These are phyloP conservation scores for Hypomontagnella submonticulosa DNA, from an alignment of 495 filamentous ascomycete genomes.

Conservation along the genomic window DNA sequence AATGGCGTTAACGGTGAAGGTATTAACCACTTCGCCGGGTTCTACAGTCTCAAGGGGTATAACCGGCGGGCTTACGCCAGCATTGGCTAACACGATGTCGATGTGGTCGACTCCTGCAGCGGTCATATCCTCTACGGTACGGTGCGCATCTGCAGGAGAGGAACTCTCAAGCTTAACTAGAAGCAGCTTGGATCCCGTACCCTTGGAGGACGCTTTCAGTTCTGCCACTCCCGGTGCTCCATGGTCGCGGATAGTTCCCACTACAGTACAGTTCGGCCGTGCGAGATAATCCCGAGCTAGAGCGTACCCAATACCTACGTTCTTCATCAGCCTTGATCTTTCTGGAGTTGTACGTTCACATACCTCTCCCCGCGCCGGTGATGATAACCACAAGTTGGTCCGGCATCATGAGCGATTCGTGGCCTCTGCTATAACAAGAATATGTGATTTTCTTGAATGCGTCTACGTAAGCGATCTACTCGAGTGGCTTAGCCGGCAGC, in stretches of 20 bases:
- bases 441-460: too few relatives aligned
- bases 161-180: conserved; percentile 44
- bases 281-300: conserved; percentile 37
- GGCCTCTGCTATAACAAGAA: too few relatives aligned
- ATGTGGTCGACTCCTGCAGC: conserved; percentile 29
- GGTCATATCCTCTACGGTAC: conserved; percentile 17
- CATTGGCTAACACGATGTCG: conserved; percentile 43
- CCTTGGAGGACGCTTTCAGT: conserved; percentile 28
- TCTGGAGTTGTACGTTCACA: neutral
- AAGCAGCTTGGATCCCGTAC: conserved; percentile 40
- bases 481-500: too few relatives aligned
- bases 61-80: conserved; percentile 43
- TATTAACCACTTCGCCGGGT: conserved; percentile 4
- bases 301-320: conserved; percentile 37
- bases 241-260: conserved; percentile 39
- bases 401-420: conserved; percentile 9
- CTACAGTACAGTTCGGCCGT: conserved; percentile 39
- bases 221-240: conserved; percentile 12
- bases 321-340: neutral
- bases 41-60: conserved; percentile 32
- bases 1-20: conserved; percentile 35
- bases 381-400: conserved; percentile 31
- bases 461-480: too few relatives aligned
- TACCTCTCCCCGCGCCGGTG: conserved; percentile 33
- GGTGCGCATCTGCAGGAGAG: conserved; percentile 19